Evolutionary conservation across 2,329 filamentous ascomycete genomes (phyloP).

Genomic region (Cladosporium phlei): DNA sequence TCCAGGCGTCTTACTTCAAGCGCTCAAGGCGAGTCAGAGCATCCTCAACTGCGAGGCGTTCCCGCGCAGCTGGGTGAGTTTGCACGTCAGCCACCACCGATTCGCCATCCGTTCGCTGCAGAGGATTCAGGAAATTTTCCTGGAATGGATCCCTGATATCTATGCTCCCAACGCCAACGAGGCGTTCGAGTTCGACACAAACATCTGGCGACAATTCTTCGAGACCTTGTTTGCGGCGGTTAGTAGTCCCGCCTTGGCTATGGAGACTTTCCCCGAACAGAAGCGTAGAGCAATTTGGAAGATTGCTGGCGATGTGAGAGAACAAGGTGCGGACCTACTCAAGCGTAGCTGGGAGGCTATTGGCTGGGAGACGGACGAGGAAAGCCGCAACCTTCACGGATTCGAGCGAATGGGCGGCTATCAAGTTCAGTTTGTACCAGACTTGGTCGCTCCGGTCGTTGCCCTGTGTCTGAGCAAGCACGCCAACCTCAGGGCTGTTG

Average conservation of each 20-base stretch:
- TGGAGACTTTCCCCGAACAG: slow-evolving; percentile 96
- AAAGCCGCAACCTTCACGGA: slow-evolving; percentile 73
- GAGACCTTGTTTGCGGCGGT: slow-evolving; percentile 83
- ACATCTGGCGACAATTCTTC: slow-evolving; percentile 92
- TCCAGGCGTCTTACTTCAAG: slow-evolving; percentile 68
- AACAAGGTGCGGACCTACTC: slow-evolving; percentile 81
- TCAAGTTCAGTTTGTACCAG: slow-evolving; percentile 95
- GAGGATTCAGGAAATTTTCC: slow-evolving; percentile 71
- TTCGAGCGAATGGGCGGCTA: slow-evolving; percentile 87
- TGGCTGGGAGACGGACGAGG: slow-evolving; percentile 83
- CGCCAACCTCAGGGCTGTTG: slow-evolving; percentile 80
- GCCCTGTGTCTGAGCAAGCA: slow-evolving; percentile 94
- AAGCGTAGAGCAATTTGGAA: slow-evolving; percentile 97
- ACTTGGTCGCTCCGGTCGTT: slow-evolving; percentile 83
- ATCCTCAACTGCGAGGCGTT: slow-evolving; percentile 87
- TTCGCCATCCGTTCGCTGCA: slow-evolving; percentile 82
- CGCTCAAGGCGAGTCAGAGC: slow-evolving; percentile 80
- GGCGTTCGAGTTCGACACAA: slow-evolving; percentile 69
- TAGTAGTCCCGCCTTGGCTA: slow-evolving; percentile 77
- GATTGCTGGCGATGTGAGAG: slow-evolving; percentile 92
- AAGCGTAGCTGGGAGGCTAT: slow-evolving; percentile 89
- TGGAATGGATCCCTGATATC: slow-evolving; percentile 77
- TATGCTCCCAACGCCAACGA: slow-evolving; percentile 69
- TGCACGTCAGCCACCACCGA: slow-evolving; percentile 60
- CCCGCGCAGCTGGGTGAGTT: slow-evolving; percentile 82